Conservation (phyloP, 2,329 filamentous ascomycete species). For the Paecilomyces fulvus region DNA sequence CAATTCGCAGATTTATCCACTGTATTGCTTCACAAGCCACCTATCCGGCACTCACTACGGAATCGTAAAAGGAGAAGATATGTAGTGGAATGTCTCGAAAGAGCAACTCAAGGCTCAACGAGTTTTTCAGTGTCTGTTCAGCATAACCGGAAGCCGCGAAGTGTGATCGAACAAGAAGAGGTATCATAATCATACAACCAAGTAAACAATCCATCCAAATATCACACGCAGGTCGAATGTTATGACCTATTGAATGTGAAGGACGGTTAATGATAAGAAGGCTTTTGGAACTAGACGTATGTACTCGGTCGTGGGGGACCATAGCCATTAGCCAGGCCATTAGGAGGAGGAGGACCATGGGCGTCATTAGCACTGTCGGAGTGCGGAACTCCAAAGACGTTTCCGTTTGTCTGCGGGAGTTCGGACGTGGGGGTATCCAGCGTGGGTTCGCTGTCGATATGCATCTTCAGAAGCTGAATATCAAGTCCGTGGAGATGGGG, state of each 20-base stretch:
- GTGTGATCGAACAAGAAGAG: constrained; percentile 15
- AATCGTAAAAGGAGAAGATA: not conserved
- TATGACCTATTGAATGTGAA: not conserved
- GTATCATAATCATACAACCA: constrained; percentile 38
- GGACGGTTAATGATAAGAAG: constrained; percentile 11
- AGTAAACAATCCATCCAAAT: constrained; percentile 25
- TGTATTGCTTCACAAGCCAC: not conserved
- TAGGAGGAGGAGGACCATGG: constrained; percentile 19
- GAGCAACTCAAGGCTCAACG: not conserved
- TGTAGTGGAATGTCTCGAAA: not conserved
- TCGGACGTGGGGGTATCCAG: constrained; percentile 8
- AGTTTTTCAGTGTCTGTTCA: constrained; percentile 1
- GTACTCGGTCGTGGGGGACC: constrained; percentile 29
- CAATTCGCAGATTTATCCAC: constrained; percentile 2
- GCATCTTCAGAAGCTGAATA: constrained; percentile 32
- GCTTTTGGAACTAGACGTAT: constrained; percentile 28
- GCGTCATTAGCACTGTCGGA: constrained; percentile 10
- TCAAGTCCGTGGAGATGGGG: constrained; percentile 38
- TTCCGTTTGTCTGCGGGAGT: constrained; percentile 22
- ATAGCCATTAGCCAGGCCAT: constrained; percentile 27
- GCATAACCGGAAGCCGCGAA: not conserved
- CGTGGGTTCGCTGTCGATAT: constrained; percentile 30
- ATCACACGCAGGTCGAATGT: constrained; percentile 8
- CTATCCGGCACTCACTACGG: not conserved
- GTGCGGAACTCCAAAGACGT: constrained; percentile 14